phyloP scores from a whole-genome alignment of 805 yeast species.

The Myxozyma sirexii region DNA sequence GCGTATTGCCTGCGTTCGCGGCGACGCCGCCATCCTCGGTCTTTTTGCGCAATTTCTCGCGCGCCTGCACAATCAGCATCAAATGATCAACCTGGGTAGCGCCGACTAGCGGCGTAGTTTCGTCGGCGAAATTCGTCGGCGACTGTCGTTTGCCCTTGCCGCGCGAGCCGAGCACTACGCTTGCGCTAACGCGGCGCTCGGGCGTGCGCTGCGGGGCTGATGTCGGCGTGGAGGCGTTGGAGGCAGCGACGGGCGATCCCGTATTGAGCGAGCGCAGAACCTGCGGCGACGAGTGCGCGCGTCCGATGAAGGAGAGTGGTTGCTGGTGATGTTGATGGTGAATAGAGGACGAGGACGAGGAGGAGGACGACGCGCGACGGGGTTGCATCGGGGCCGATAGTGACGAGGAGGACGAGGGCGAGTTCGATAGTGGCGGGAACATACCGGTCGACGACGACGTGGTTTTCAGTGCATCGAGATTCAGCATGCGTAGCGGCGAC shows the following conservation, averaged over 20 bases:
- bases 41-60: constrained; percentile 57
- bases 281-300: constrained; percentile 11
- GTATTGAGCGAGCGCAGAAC: background rate
- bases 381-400: background rate
- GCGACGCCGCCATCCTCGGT: background rate
- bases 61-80: constrained; percentile 88
- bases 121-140: constrained; percentile 25
- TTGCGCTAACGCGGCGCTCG: constrained; percentile 4
- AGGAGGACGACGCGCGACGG: constrained; percentile 4
- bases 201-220: constrained; percentile 4
- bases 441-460: background rate
- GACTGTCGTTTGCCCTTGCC: constrained; percentile 11
- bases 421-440: background rate
- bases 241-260: background rate
- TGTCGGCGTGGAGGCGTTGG: background rate
- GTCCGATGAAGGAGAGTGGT: background rate
- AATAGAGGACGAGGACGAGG: constrained; percentile 7
- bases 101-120: constrained; percentile 8
- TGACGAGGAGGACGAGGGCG: background rate
- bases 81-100: constrained; percentile 82
- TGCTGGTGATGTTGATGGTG: background rate
- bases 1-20: background rate
- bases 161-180: background rate
- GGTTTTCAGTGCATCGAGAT: background rate
- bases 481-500: background rate